Conservation (phyloP, 2,329 filamentous ascomycete genomes). For the Exophiala xenobiotica region DNA sequence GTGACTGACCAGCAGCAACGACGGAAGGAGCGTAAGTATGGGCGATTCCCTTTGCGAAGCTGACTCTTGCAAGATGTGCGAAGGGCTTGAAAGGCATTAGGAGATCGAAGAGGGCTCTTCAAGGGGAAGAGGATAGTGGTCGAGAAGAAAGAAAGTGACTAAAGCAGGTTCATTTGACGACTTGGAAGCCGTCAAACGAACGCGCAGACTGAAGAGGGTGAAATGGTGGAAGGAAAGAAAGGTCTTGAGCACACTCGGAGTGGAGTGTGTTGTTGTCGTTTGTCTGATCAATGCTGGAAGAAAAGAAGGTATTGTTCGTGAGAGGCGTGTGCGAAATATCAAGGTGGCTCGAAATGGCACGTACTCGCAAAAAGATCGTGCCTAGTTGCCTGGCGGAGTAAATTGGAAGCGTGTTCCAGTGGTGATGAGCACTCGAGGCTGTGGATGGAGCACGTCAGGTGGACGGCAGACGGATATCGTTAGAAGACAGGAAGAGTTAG, state of each 20-base stretch:
- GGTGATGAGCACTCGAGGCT: slow-evolving; percentile 19
- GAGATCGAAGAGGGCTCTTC: slow-evolving; percentile 64
- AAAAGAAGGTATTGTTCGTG: slow-evolving; percentile 8
- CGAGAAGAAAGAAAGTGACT: slow-evolving; percentile 49
- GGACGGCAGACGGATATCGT: slow-evolving; percentile 16
- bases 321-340: slow-evolving; percentile 13
- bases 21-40: slow-evolving; percentile 98
- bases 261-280: slow-evolving; percentile 27
- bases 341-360: slow-evolving; percentile 2
- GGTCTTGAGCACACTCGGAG: slow-evolving; percentile 26
- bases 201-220: slow-evolving; percentile 57
- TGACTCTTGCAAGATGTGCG: slow-evolving; percentile 88
- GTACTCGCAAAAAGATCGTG: slow-evolving; percentile 27
- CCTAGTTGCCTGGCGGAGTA: slow-evolving; percentile 23
- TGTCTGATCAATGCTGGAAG: slow-evolving; percentile 9
- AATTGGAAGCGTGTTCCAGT: slow-evolving; percentile 8
- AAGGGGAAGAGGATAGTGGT: slow-evolving; percentile 57
- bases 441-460: slow-evolving; percentile 18
- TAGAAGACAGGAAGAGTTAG: slow-evolving; percentile 21
- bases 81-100: slow-evolving; percentile 82
- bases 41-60: slow-evolving; percentile 93
- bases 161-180: slow-evolving; percentile 99
- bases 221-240: slow-evolving; percentile 19
- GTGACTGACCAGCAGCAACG: slow-evolving; percentile 87
- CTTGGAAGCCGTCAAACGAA: slow-evolving; percentile 77